phyloP scores from a whole-genome alignment of 2,329 filamentous ascomycete genomes.

The Colletotrichum limetticola region DNA sequence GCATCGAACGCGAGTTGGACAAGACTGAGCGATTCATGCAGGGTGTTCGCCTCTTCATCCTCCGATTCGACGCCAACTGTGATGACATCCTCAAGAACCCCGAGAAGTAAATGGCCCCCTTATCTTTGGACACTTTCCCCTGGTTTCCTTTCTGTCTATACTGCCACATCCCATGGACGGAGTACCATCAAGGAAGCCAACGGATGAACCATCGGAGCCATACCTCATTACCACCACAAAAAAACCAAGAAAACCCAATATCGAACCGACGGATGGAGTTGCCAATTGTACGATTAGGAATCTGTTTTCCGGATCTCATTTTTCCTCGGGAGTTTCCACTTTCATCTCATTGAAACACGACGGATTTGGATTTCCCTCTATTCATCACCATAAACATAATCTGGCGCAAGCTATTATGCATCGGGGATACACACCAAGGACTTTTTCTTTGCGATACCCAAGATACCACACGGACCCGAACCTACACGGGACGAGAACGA shows the following conservation, averaged over 20 bases:
- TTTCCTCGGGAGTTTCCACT: slow-evolving; percentile 27
- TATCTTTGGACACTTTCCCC: slow-evolving; percentile 18
- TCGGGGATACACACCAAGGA: slow-evolving; percentile 33
- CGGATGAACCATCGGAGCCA: slow-evolving; percentile 19
- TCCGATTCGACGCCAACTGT: slow-evolving; percentile 96
- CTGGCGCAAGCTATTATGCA: slow-evolving; percentile 35
- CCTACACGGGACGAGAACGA: slow-evolving; percentile 25
- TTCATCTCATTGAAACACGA: slow-evolving; percentile 14
- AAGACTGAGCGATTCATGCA: slow-evolving; percentile 95
- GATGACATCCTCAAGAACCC: slow-evolving; percentile 82
- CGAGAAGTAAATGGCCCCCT: slow-evolving; percentile 55
- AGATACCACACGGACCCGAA: slow-evolving; percentile 28
- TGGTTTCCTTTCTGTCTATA: slow-evolving; percentile 34
- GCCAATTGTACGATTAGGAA: slow-evolving; percentile 36
- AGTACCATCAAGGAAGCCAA: slow-evolving; percentile 4
- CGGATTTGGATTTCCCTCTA: slow-evolving; percentile 33
- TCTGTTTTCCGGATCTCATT: slow-evolving; percentile 29
- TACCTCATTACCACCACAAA: neutral
- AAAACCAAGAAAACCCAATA: slow-evolving; percentile 25
- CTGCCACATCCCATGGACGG: neutral
- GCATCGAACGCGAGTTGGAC: slow-evolving; percentile 87
- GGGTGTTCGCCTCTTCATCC: slow-evolving; percentile 86
- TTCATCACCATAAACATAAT: slow-evolving; percentile 35
- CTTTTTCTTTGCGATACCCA: slow-evolving; percentile 37
- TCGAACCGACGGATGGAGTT: slow-evolving; percentile 30